These are phyloP conservation scores for Saccharomyces hybrid DNA, from an alignment of 1,139 yeast genomes.

Conservation along the genomic window DNA sequence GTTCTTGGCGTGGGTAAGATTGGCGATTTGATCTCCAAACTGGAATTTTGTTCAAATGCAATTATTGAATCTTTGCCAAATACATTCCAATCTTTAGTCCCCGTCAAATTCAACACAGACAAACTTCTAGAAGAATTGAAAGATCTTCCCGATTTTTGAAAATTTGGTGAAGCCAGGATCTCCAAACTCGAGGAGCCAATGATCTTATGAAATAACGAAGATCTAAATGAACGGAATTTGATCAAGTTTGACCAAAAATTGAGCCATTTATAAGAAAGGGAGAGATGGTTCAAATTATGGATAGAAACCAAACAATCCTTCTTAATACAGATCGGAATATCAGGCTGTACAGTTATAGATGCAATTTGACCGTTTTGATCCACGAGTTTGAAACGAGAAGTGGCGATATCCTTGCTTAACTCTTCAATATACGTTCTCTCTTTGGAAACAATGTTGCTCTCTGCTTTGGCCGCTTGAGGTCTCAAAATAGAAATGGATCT, in stretches of 20 bases:
- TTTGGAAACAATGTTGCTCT: neutral
- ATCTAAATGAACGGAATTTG: constrained; percentile 13
- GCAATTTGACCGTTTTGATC: constrained; percentile 20
- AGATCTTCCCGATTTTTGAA: constrained; percentile 7
- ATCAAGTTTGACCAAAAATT: constrained; percentile 18
- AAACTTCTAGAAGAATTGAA: constrained; percentile 17
- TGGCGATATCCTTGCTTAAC: constrained; percentile 4
- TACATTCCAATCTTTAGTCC: constrained; percentile 30
- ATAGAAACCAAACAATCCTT: constrained; percentile 19
- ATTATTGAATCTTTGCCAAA: constrained; percentile 25
- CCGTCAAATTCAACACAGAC: constrained; percentile 25
- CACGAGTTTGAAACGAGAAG: constrained; percentile 13
- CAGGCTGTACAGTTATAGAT: constrained; percentile 17
- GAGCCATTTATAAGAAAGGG: constrained; percentile 21
- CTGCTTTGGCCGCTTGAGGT: neutral
- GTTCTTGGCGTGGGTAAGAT: constrained; percentile 8
- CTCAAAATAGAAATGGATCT: neutral
- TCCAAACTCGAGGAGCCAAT: constrained; percentile 16
- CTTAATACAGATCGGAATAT: constrained; percentile 21
- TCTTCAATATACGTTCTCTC: neutral
- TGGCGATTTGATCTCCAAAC: constrained; percentile 20
- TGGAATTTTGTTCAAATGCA: constrained; percentile 28
- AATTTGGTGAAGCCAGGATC: constrained; percentile 20
- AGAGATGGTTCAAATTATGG: constrained; percentile 10
- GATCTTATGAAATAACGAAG: constrained; percentile 19